Evolutionary conservation across 176 grass and related monocot species (phyloP).

Genomic region (Alloteropsis semialata): DNA sequence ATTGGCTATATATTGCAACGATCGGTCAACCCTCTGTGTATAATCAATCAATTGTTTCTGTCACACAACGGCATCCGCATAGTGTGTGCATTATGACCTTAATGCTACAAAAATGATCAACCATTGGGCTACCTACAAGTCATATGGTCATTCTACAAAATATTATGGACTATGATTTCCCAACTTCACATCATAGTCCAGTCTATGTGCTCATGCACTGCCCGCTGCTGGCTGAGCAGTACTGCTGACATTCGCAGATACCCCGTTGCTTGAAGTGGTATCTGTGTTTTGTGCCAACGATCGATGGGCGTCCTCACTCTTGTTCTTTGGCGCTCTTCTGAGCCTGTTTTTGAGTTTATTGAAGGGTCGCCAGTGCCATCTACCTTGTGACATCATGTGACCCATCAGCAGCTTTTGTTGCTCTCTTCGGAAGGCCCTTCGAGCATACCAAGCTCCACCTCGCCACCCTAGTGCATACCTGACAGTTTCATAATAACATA

Average conservation of each 20-base stretch:
- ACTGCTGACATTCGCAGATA: neutral
- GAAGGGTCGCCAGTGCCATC: slow-evolving; percentile 62
- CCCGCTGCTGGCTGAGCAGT: neutral
- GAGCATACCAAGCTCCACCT: slow-evolving; percentile 68
- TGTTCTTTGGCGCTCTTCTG: slow-evolving; percentile 33
- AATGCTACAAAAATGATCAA: slow-evolving; percentile 31
- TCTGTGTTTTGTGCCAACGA: neutral
- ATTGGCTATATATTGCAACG: no score
- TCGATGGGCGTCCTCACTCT: neutral
- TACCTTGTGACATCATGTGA: slow-evolving; percentile 57
- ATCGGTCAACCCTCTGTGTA: no score
- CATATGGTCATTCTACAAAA: neutral
- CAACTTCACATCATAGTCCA: neutral
- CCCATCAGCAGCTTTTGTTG: slow-evolving; percentile 72
- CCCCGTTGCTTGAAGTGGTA: neutral
- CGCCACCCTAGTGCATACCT: slow-evolving; percentile 90
- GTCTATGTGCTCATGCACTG: neutral
- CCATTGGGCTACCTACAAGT: neutral
- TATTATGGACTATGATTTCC: neutral
- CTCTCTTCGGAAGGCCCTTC: slow-evolving; percentile 59
- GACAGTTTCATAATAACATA: neutral
- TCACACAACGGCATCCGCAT: neutral
- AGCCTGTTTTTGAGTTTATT: slow-evolving; percentile 29
- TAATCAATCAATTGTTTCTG: neutral
- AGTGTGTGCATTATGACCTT: neutral